Evolutionary conservation across 2,329 filamentous ascomycete species (phyloP).

Genomic region (Fusarium miscanthi): DNA sequence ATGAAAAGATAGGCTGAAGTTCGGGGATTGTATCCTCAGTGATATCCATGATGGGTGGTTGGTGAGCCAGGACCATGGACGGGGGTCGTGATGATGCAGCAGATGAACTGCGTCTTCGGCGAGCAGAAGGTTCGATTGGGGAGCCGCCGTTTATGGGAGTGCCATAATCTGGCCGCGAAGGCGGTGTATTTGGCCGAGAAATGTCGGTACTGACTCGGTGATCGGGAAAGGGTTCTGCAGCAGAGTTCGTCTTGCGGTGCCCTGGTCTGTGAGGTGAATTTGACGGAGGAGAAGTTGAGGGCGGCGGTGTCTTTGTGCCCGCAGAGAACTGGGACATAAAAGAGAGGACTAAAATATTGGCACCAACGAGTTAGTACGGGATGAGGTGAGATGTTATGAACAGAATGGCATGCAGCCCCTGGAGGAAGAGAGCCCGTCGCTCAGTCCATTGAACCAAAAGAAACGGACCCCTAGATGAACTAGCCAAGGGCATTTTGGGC

Average conservation of each 20-base stretch:
- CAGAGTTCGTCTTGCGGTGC: constrained; percentile 47
- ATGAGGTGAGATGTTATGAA: constrained; percentile 44
- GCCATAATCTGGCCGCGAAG: constrained; percentile 55
- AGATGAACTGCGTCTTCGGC: constrained; percentile 59
- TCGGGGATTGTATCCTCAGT: constrained; percentile 89
- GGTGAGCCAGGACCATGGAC: constrained; percentile 88
- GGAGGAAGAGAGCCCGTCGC: constrained; percentile 6
- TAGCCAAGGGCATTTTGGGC: constrained; percentile 31
- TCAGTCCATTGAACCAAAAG: constrained; percentile 28
- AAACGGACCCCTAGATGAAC: constrained; percentile 24
- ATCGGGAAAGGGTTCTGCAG: constrained; percentile 50
- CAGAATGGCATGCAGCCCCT: constrained; percentile 34
- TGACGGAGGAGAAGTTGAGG: constrained; percentile 57
- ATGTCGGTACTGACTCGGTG: constrained; percentile 50
- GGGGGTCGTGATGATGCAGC: constrained; percentile 68
- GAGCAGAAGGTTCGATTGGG: constrained; percentile 56
- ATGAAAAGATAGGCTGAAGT: constrained; percentile 92
- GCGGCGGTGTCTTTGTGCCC: constrained; percentile 58
- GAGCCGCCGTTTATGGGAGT: constrained; percentile 56
- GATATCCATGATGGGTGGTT: constrained; percentile 87
- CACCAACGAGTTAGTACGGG: constrained; percentile 41
- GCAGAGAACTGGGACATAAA: constrained; percentile 86
- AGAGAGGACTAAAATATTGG: constrained; percentile 73
- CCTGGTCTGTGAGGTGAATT: constrained; percentile 49
- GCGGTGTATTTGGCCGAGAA: constrained; percentile 54